A percentile compares a stretch with the other conserved stretches of the same genome.
These are phyloP conservation scores for Rhynchospora breviuscula DNA, from an alignment of 176 grass and related monocot genomes.

Conservation along the genomic window DNA sequence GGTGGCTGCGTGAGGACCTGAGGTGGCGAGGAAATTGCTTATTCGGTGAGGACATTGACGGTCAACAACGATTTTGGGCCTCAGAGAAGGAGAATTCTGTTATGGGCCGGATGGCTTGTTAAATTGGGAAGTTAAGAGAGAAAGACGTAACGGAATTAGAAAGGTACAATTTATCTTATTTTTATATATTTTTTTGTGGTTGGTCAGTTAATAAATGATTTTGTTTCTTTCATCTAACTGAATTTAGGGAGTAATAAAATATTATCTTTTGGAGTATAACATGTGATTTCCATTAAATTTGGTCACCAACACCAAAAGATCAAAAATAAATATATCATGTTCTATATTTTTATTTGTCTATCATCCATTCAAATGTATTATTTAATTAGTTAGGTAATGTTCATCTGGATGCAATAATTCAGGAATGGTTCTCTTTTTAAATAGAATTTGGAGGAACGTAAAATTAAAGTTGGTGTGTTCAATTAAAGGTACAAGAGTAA, in stretches of 20 bases:
- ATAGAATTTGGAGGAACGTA: too few species aligned
- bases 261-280: not conserved
- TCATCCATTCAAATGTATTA: too few species aligned
- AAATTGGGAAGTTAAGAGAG: not conserved
- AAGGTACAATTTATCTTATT: not conserved
- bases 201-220: not conserved
- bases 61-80: slow-evolving; percentile 1
- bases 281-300: not conserved
- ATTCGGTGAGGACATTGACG: not conserved
- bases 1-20: not conserved
- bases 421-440: too few species aligned
- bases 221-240: not conserved
- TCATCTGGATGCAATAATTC: too few species aligned
- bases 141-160: not conserved
- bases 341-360: too few species aligned
- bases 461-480: too few species aligned
- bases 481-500: too few species aligned
- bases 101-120: not conserved
- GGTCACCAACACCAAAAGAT: too few species aligned
- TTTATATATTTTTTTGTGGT: not conserved
- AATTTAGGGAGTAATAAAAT: not conserved
- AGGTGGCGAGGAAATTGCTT: not conserved
- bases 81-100: not conserved
- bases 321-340: too few species aligned
- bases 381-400: too few species aligned